These are phyloP conservation scores for Verbascum thapsus DNA, from an alignment of 257 asterid genomes.

Conservation along the genomic window DNA sequence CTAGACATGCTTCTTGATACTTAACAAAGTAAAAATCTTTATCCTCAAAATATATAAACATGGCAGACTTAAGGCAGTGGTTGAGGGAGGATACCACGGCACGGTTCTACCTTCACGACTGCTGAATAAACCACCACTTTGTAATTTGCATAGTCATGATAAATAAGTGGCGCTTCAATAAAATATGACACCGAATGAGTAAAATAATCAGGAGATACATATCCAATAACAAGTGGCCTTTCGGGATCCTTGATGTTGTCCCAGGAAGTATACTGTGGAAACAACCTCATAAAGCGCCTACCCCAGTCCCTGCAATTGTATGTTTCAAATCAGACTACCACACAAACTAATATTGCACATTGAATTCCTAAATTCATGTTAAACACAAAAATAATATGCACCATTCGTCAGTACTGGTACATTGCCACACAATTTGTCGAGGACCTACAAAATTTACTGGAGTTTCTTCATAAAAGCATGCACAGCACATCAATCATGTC, in stretches of 20 bases:
- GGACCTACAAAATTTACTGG: too few species aligned
- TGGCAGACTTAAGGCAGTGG: slow-evolving; percentile 13
- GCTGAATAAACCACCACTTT: slow-evolving; percentile 97
- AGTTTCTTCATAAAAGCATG: too few species aligned
- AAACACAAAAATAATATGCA: neutral
- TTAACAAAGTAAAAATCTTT: too few species aligned
- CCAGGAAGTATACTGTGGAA: slow-evolving; percentile 86
- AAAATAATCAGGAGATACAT: slow-evolving; percentile 98
- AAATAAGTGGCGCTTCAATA: slow-evolving; percentile 85
- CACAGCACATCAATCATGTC: too few species aligned
- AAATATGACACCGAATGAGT: slow-evolving; percentile 98
- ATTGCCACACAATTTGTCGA: too few species aligned
- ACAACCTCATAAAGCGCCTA: slow-evolving; percentile 85
- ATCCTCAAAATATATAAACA: slow-evolving; percentile 18
- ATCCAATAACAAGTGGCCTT: slow-evolving; percentile 85
- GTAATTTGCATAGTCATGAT: slow-evolving; percentile 73
- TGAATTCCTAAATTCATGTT: neutral
- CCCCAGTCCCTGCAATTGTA: slow-evolving; percentile 95
- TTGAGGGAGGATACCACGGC: slow-evolving; percentile 20
- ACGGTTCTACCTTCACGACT: slow-evolving; percentile 86
- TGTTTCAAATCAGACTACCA: slow-evolving; percentile 31
- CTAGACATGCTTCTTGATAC: slow-evolving; percentile 9
- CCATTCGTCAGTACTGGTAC: neutral
- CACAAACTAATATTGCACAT: neutral
- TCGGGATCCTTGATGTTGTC: slow-evolving; percentile 88